Conservation (phyloP, 1,139 yeast genomes). For the Zhuliangozyma parablackwelliae region DNA sequence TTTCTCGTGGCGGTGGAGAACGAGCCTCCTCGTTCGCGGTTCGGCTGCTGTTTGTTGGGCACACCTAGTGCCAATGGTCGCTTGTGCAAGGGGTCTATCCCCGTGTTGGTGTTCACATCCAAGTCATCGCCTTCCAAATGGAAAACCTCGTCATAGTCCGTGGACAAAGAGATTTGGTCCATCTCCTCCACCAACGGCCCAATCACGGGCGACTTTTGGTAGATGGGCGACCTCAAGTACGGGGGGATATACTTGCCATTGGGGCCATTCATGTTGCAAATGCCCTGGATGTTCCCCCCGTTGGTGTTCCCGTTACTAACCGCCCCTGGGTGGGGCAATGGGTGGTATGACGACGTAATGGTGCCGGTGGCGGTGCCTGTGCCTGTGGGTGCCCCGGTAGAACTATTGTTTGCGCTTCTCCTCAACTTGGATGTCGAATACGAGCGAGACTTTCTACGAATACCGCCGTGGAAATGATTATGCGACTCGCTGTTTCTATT, state of each 20-base stretch:
- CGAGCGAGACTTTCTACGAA: slow-evolving; percentile 25
- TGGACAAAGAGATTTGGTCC: slow-evolving; percentile 28
- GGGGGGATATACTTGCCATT: slow-evolving; percentile 45
- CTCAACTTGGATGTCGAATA: slow-evolving; percentile 26
- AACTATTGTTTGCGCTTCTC: slow-evolving; percentile 4
- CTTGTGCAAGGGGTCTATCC: no score
- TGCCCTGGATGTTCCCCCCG: neutral
- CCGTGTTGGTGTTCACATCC: no score
- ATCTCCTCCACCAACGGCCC: slow-evolving; percentile 38
- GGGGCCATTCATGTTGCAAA: neutral
- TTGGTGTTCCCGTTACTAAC: neutral
- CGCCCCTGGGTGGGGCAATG: slow-evolving; percentile 4
- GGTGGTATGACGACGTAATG: slow-evolving; percentile 4
- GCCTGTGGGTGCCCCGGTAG: neutral
- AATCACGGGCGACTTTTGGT: slow-evolving; percentile 30
- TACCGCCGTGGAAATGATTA: slow-evolving; percentile 11
- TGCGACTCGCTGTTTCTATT: slow-evolving; percentile 12
- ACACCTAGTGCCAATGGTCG: no score
- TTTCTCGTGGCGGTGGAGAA: slow-evolving; percentile 4
- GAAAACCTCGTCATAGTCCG: slow-evolving; percentile 39
- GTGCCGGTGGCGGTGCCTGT: no score
- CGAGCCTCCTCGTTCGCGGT: no score
- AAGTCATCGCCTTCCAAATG: slow-evolving; percentile 42
- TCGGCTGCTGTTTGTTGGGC: no score
- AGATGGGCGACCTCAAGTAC: slow-evolving; percentile 37